Evolutionary conservation across 2,329 filamentous ascomycete genomes (phyloP).

Genomic region (Pseudogymnoascus sp.): DNA sequence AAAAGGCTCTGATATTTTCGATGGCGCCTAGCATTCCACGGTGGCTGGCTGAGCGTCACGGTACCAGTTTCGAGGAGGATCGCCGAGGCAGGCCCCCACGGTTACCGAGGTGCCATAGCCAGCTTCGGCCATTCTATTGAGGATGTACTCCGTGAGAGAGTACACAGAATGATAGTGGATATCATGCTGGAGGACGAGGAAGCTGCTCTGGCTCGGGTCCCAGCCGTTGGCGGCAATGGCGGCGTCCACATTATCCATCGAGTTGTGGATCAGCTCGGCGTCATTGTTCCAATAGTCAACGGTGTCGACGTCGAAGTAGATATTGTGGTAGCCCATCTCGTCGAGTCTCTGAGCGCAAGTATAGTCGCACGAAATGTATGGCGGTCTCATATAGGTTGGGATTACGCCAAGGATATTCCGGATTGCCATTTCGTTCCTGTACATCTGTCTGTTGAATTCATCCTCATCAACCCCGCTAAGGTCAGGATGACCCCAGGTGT

Average conservation of each 20-base stretch:
- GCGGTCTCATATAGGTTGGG: conserved; percentile 45
- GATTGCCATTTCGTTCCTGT: conserved; percentile 47
- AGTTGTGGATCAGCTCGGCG: conserved; percentile 36
- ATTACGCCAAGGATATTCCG: conserved; percentile 47
- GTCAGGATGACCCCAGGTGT: conserved; percentile 47
- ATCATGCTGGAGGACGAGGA: conserved; percentile 42
- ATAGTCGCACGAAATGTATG: conserved; percentile 37
- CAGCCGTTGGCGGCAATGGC: conserved; percentile 16
- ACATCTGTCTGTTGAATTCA: conserved; percentile 40
- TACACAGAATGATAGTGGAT: conserved; percentile 31
- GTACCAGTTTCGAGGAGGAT: conserved; percentile 38
- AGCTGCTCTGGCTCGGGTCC: conserved; percentile 22
- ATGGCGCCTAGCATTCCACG: background rate
- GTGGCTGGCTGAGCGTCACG: conserved; percentile 11
- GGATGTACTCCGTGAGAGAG: conserved; percentile 30
- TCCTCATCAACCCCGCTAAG: conserved; percentile 35
- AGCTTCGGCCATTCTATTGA: conserved; percentile 28
- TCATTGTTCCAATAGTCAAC: conserved; percentile 40
- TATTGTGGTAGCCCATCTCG: conserved; percentile 39
- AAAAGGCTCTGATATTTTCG: background rate
- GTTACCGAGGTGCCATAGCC: conserved; percentile 33
- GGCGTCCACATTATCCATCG: conserved; percentile 34
- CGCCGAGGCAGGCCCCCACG: conserved; percentile 39
- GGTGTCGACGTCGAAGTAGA: conserved; percentile 42
- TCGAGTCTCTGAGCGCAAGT: conserved; percentile 30